Evolutionary conservation across 495 filamentous ascomycete species (phyloP).

Genomic region (Talaromyces borbonicus): DNA sequence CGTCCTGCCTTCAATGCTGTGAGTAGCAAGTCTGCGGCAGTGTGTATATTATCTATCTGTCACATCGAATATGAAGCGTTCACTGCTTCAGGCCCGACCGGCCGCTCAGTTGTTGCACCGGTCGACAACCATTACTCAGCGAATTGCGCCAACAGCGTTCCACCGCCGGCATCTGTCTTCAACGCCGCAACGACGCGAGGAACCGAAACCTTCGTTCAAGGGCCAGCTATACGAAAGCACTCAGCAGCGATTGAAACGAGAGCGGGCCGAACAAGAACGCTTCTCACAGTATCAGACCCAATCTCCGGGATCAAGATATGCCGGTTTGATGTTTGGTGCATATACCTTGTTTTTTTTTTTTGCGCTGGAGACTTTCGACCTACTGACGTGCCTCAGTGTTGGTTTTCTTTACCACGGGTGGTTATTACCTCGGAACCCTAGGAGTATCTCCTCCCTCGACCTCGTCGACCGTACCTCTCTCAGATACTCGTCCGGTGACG

Average conservation of each 20-base stretch:
- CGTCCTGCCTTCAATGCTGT: too few species aligned
- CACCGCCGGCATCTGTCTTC: not conserved
- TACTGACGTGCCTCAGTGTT: slow-evolving; percentile 28
- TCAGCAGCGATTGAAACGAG: slow-evolving; percentile 59
- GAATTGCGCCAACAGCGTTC: not conserved
- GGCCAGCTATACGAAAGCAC: slow-evolving; percentile 86
- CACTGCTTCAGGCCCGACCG: not conserved
- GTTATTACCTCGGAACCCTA: slow-evolving; percentile 63
- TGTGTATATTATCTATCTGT: not conserved
- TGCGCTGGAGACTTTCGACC: not conserved
- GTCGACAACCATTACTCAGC: not conserved
- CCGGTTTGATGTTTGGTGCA: slow-evolving; percentile 56
- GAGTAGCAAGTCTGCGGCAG: too few species aligned
- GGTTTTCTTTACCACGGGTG: slow-evolving; percentile 47
- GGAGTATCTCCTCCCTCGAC: slow-evolving; percentile 48
- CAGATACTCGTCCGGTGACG: slow-evolving; percentile 44
- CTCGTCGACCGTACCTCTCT: slow-evolving; percentile 65
- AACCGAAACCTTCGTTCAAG: slow-evolving; percentile 49
- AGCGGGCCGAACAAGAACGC: slow-evolving; percentile 59
- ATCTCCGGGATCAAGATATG: slow-evolving; percentile 43
- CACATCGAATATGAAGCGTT: not conserved
- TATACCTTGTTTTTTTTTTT: not conserved
- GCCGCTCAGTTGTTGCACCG: not conserved
- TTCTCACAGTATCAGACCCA: slow-evolving; percentile 48
- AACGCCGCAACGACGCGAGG: slow-evolving; percentile 1